phyloP scores from a whole-genome alignment of 345 rosid species.

The Pelargonium nanum region DNA sequence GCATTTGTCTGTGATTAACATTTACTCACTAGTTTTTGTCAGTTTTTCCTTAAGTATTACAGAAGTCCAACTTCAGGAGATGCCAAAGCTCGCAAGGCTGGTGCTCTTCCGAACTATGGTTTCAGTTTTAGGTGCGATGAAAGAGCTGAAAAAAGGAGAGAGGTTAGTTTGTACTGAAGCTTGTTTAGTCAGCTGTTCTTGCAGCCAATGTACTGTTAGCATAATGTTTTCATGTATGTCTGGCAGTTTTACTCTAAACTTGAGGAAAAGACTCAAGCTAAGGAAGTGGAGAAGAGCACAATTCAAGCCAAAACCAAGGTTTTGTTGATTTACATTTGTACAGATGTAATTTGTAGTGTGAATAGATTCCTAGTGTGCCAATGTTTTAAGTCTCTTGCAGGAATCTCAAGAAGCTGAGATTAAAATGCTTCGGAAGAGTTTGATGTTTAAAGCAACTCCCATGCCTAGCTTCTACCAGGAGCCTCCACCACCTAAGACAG shows the following conservation, averaged over 20 bases:
- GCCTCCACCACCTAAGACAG: constrained; percentile 74
- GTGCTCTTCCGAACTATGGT: constrained; percentile 89
- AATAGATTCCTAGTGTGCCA: constrained; percentile 5
- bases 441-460: constrained; percentile 93
- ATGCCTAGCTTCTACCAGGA: constrained; percentile 98
- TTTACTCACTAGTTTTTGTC: not conserved
- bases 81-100: constrained; percentile 48
- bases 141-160: constrained; percentile 96
- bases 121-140: constrained; percentile 95
- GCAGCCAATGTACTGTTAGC: not conserved
- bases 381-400: constrained; percentile 24
- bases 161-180: constrained; percentile 31
- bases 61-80: constrained; percentile 62
- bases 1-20: not conserved
- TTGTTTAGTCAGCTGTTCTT: not conserved
- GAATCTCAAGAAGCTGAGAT: constrained; percentile 97
- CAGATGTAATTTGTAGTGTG: not conserved
- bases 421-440: constrained; percentile 77
- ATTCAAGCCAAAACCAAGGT: constrained; percentile 97
- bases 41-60: constrained; percentile 4
- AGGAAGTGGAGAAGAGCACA: constrained; percentile 63
- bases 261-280: constrained; percentile 95
- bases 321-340: not conserved
- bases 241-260: constrained; percentile 86
- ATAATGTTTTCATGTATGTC: constrained; percentile 9